These are phyloP conservation scores for Aspergillus asperescens DNA, from an alignment of 495 filamentous ascomycete genomes.

Conservation along the genomic window DNA sequence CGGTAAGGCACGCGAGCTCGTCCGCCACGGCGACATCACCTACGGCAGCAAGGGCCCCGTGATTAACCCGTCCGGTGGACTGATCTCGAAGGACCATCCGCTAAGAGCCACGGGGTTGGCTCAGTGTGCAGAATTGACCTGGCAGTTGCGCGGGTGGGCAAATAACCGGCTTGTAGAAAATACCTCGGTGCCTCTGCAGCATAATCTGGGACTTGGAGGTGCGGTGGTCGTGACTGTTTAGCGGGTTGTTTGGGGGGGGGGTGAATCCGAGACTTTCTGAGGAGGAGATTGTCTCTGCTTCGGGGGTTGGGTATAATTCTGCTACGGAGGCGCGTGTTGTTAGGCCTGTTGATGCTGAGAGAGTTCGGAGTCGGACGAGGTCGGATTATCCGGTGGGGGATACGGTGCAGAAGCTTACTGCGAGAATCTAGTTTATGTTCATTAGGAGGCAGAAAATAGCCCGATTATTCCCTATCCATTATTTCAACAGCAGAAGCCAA, in stretches of 20 bases:
- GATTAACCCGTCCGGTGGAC: constrained; percentile 88
- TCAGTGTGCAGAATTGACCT: constrained; percentile 91
- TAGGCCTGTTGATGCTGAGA: constrained; percentile 66
- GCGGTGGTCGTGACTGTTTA: constrained; percentile 90
- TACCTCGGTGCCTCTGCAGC: constrained; percentile 73
- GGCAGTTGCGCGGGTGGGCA: constrained; percentile 95
- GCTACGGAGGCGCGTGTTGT: constrained; percentile 83
- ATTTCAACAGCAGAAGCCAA: no score
- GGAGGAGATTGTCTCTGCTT: constrained; percentile 54
- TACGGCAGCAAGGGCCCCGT: constrained; percentile 75
- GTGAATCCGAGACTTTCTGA: constrained; percentile 49
- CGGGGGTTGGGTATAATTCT: constrained; percentile 85
- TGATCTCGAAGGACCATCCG: constrained; percentile 95
- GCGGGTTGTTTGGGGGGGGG: constrained; percentile 72
- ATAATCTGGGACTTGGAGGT: constrained; percentile 90
- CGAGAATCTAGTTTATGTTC: constrained; percentile 7
- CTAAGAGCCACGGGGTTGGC: constrained; percentile 89
- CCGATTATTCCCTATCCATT: no score
- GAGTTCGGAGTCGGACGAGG: constrained; percentile 60
- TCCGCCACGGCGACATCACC: constrained; percentile 82
- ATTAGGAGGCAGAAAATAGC: no score
- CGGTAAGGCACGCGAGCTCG: constrained; percentile 90
- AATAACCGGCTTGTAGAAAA: constrained; percentile 73
- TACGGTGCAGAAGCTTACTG: constrained; percentile 10
- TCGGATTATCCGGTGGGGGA: constrained; percentile 14